phyloP scores from a whole-genome alignment of 169 alveolate species.

The Babesia gibsoni region DNA sequence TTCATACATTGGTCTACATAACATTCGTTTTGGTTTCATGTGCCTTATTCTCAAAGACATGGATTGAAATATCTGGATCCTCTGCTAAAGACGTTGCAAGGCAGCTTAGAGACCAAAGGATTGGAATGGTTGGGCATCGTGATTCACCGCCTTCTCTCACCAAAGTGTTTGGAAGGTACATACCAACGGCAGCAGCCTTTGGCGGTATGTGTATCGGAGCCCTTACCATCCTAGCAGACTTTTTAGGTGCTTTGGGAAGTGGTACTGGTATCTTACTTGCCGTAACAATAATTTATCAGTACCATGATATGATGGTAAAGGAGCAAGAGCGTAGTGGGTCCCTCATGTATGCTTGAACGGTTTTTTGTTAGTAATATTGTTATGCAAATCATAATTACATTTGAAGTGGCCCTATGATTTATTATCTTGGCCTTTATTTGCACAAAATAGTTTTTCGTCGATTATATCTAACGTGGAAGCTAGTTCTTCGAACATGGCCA shows the following conservation, averaged over 20 bases:
- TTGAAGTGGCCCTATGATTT: neutral
- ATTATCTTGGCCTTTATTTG: neutral
- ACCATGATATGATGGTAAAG: constrained; percentile 95
- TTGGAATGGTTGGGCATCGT: constrained; percentile 82
- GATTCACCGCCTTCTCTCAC: constrained; percentile 80
- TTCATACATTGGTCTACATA: constrained; percentile 95
- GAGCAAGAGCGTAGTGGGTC: constrained; percentile 91
- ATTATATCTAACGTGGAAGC: constrained; percentile 9
- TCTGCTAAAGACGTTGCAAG: constrained; percentile 99
- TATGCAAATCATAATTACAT: neutral
- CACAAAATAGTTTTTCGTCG: constrained; percentile 22
- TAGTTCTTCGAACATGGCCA: constrained; percentile 27
- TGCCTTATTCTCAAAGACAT: constrained; percentile 98
- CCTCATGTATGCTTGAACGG: constrained; percentile 63
- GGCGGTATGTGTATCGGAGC: constrained; percentile 99
- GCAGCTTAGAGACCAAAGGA: constrained; percentile 96
- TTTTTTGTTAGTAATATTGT: neutral
- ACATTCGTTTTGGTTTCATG: constrained; percentile 96
- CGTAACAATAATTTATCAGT: constrained; percentile 98
- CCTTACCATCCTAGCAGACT: constrained; percentile 97
- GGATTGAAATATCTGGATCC: constrained; percentile 99
- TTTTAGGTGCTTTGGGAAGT: constrained; percentile 99
- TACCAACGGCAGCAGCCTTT: constrained; percentile 99
- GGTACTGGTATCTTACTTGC: constrained; percentile 98
- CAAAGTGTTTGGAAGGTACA: constrained; percentile 83